phyloP scores from a whole-genome alignment of 495 filamentous ascomycete genomes.

The Xylaria castorea region DNA sequence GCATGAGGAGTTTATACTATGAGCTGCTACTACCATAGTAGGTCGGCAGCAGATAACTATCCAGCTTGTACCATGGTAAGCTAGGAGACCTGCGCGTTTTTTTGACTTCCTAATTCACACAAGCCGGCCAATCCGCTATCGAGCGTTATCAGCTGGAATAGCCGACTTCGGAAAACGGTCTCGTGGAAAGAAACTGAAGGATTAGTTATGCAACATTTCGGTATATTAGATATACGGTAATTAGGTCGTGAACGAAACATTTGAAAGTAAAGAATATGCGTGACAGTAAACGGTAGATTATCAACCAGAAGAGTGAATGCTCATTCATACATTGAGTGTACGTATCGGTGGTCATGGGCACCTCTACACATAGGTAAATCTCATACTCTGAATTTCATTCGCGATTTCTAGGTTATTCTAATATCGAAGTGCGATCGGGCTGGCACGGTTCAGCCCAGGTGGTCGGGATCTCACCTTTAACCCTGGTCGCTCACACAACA shows the following conservation, averaged over 20 bases:
- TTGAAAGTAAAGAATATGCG: neutral
- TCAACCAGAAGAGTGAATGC: too few species aligned
- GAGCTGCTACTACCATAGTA: too few species aligned
- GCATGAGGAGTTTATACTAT: neutral
- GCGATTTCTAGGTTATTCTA: neutral
- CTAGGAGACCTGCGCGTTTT: neutral
- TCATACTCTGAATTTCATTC: neutral
- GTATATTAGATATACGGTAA: neutral
- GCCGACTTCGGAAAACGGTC: slow-evolving; percentile 16
- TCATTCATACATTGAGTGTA: too few species aligned
- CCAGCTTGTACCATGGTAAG: neutral
- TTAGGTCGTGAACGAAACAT: neutral
- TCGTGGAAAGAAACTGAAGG: neutral
- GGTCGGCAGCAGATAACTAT: neutral
- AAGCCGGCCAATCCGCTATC: neutral
- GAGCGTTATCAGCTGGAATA: slow-evolving; percentile 7
- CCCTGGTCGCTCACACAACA: neutral
- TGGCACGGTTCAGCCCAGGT: slow-evolving; percentile 15
- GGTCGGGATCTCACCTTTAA: slow-evolving; percentile 17
- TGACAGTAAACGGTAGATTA: neutral
- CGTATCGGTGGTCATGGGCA: too few species aligned
- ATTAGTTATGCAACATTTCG: neutral
- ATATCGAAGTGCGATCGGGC: neutral
- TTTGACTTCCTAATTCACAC: slow-evolving; percentile 11
- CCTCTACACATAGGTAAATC: neutral